These are phyloP conservation scores for Oryza coarctata DNA, from an alignment of 176 grass and related monocot genomes.

Conservation along the genomic window DNA sequence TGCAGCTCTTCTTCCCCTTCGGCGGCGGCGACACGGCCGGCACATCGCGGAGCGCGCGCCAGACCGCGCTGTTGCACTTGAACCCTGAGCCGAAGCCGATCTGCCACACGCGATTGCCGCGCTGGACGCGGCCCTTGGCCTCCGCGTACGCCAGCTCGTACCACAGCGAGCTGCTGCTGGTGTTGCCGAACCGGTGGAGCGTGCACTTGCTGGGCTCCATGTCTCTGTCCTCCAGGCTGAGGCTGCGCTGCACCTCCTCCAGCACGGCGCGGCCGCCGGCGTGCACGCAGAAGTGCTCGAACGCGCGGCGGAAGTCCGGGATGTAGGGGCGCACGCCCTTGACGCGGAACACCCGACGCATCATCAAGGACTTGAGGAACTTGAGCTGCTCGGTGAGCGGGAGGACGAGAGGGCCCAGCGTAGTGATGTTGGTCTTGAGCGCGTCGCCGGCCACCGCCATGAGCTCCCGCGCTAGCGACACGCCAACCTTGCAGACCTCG, in stretches of 20 bases:
- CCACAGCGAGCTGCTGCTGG: conserved; percentile 81
- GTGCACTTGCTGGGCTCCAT: conserved; percentile 66
- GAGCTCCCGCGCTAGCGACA: conserved; percentile 66
- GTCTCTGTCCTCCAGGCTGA: conserved; percentile 48
- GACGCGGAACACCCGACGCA: conserved; percentile 50
- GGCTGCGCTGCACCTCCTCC: conserved; percentile 68
- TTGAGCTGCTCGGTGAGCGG: conserved; percentile 64
- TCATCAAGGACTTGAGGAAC: conserved; percentile 55
- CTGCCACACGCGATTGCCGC: conserved; percentile 69
- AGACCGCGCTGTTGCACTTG: conserved; percentile 84
- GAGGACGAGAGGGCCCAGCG: conserved; percentile 62
- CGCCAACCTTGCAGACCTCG: conserved; percentile 39
- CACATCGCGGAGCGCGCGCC: conserved; percentile 66
- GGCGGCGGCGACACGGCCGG: conserved; percentile 16
- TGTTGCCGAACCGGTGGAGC: conserved; percentile 73
- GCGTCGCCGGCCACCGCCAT: conserved; percentile 71
- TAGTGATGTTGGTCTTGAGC: conserved; percentile 85
- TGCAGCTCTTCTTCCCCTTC: conserved; percentile 34
- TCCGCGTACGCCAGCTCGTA: conserved; percentile 84
- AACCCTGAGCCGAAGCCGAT: conserved; percentile 70
- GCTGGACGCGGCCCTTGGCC: conserved; percentile 62
- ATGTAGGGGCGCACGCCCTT: conserved; percentile 64
- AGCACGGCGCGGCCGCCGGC: conserved; percentile 67
- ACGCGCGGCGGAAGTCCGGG: conserved; percentile 65
- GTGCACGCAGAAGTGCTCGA: conserved; percentile 90